phyloP scores from a whole-genome alignment of 768 basidiomycete genomes.

The Termitomyces sp. region DNA sequence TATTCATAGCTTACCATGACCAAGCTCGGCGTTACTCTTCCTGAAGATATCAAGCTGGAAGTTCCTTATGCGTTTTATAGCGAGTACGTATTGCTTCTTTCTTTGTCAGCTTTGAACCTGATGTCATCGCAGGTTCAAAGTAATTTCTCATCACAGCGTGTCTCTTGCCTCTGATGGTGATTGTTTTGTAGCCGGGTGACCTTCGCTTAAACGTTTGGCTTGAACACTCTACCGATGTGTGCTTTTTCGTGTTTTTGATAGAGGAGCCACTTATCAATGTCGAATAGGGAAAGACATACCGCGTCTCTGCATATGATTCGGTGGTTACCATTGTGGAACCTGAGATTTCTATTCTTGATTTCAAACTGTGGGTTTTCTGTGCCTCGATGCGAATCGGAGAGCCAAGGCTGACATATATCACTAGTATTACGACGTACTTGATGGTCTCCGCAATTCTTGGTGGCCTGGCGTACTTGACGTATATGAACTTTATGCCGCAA shows the following conservation, averaged over 20 bases:
- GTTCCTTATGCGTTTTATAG: constrained; percentile 74
- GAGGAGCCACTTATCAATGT: background rate
- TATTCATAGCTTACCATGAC: constrained; percentile 49
- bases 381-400: background rate
- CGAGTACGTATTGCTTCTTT: constrained; percentile 51
- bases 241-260: constrained; percentile 13
- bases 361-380: constrained; percentile 59
- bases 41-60: constrained; percentile 53
- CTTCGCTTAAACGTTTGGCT: constrained; percentile 70
- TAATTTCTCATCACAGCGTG: constrained; percentile 19
- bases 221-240: constrained; percentile 62
- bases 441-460: constrained; percentile 61
- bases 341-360: constrained; percentile 69
- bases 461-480: constrained; percentile 59
- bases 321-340: constrained; percentile 80
- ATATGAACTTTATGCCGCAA: constrained; percentile 59
- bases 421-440: constrained; percentile 63
- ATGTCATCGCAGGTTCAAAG: constrained; percentile 50
- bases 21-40: constrained; percentile 46
- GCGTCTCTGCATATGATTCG: constrained; percentile 68
- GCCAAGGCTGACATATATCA: background rate
- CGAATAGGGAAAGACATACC: constrained; percentile 49
- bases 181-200: constrained; percentile 58
- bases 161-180: background rate
- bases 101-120: constrained; percentile 4